These are phyloP conservation scores for Psilocybe subaeruginosa DNA, from an alignment of 768 basidiomycete species.

Conservation along the genomic window DNA sequence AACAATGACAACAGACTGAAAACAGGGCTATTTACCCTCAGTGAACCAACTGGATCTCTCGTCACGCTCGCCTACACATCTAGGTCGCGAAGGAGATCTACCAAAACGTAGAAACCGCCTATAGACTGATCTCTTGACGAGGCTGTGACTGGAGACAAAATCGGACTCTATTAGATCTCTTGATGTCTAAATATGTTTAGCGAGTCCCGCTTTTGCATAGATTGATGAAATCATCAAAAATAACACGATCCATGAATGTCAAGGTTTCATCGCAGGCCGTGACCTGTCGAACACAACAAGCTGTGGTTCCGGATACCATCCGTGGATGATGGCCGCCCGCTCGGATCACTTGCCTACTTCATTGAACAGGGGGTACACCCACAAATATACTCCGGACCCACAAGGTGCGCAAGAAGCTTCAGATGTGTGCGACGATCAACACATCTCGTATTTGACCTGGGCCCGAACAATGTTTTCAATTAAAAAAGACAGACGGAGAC, in stretches of 20 bases:
- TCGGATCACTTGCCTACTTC: slow-evolving; percentile 8
- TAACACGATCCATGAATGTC: slow-evolving; percentile 19
- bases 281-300: slow-evolving; percentile 1
- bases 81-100: slow-evolving; percentile 24
- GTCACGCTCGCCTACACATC: slow-evolving; percentile 12
- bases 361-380: not conserved
- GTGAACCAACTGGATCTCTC: slow-evolving; percentile 20
- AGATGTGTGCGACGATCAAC: not conserved
- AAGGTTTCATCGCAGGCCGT: slow-evolving; percentile 17
- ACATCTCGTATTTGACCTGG: not conserved
- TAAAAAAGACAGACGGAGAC: not conserved
- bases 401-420: not conserved
- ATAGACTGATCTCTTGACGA: slow-evolving; percentile 5
- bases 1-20: slow-evolving; percentile 17
- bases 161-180: slow-evolving; percentile 14
- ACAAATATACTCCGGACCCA: slow-evolving; percentile 11
- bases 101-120: slow-evolving; percentile 25
- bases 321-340: slow-evolving; percentile 4
- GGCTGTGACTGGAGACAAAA: slow-evolving; percentile 25
- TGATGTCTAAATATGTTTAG: slow-evolving; percentile 11
- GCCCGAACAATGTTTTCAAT: not conserved
- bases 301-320: slow-evolving; percentile 11
- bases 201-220: not conserved
- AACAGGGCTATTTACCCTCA: slow-evolving; percentile 24
- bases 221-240: slow-evolving; percentile 13